Base-by-base conservation (phyloP, 2,329 filamentous ascomycete genomes). In the Kalmusia sp. region DNA sequence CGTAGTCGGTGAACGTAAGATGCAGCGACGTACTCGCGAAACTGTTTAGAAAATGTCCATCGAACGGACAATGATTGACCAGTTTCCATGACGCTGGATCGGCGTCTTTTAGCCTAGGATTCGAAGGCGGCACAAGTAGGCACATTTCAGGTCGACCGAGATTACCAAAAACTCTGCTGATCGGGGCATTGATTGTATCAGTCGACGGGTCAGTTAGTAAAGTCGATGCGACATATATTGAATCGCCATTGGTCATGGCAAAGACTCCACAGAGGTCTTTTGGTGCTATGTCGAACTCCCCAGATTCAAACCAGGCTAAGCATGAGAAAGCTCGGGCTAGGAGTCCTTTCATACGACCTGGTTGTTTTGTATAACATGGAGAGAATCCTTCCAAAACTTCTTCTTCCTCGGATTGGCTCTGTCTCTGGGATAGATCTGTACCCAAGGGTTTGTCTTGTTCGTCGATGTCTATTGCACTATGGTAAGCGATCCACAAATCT, bases 1-100 rank as follows among this genome's bases (percentile, higher is more conserved):
- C 35, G n/a, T 15, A 53, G 14, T 54, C 51, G 8, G 51, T 54
- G 39, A 57, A 52, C 1, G 47, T 38, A 2, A 57, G 43, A 15
- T 57, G 55, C 6, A 57, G 24, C 2, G 51, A 49, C 1, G 55
- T 57, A 1, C 34, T 31, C 2, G 5, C 8, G n/a, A 57, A 54
- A 19, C 21, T 17, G 15, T 54, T 7, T 11, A 31, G 14, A 5
- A 25, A 28, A 33, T 34, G 35, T 2, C 33, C 38, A 28, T 54
- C 44, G 30, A 49, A 51, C 0, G 19, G 14, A 14, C 6, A 9
- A 31, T 51, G 39, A 30, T 48, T 51, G 9, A 52, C 24, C 4
- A 52, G 8, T 3, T 8, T n/a, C 49, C 39, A 51, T 8, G 30
- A 45, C n/a, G 6, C 2, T 4, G n/a, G 11, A 33, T 49, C 33